A percentile compares a stretch with the other conserved stretches of the same genome.
Evolutionary conservation across 1,284 basidiomycete genomes (phyloP).

Genomic region (Leucocoprinus gongylophorus): DNA sequence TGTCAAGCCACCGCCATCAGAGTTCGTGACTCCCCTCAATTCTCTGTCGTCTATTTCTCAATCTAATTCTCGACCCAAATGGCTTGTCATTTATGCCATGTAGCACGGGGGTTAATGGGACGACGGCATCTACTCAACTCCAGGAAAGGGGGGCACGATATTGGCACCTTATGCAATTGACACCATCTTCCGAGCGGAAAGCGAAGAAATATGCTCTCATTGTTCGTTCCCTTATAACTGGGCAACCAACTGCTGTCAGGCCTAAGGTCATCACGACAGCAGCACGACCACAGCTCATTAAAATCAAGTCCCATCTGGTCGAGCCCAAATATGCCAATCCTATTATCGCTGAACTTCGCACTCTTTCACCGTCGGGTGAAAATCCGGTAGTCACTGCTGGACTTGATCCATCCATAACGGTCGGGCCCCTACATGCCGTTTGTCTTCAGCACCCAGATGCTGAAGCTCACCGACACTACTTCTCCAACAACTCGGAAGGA

Average conservation of each 20-base stretch:
- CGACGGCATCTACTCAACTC: not conserved
- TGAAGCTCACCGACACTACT: slow-evolving; percentile 51
- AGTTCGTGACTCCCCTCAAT: not conserved
- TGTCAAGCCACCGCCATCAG: not conserved
- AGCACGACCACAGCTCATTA: slow-evolving; percentile 49
- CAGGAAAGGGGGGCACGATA: slow-evolving; percentile 7
- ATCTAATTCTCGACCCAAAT: not conserved
- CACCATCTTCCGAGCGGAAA: slow-evolving; percentile 40
- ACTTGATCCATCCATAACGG: slow-evolving; percentile 17
- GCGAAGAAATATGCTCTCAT: slow-evolving; percentile 58
- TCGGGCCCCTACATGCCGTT: slow-evolving; percentile 65
- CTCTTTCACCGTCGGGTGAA: slow-evolving; percentile 38
- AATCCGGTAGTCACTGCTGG: slow-evolving; percentile 27
- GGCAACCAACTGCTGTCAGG: slow-evolving; percentile 34
- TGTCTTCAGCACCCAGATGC: slow-evolving; percentile 56
- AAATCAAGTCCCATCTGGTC: slow-evolving; percentile 64
- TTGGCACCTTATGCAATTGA: not conserved
- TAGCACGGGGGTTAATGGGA: not conserved
- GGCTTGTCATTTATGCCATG: not conserved
- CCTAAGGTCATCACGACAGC: slow-evolving; percentile 34
- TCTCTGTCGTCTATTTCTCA: not conserved
- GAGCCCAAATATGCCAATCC: slow-evolving; percentile 60
- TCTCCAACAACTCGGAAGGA: slow-evolving; percentile 32
- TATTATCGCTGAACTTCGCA: slow-evolving; percentile 59
- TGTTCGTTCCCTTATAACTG: slow-evolving; percentile 63